These are phyloP conservation scores for Fusarium brachygibbosum DNA, from an alignment of 2,329 filamentous ascomycete species.

Conservation along the genomic window DNA sequence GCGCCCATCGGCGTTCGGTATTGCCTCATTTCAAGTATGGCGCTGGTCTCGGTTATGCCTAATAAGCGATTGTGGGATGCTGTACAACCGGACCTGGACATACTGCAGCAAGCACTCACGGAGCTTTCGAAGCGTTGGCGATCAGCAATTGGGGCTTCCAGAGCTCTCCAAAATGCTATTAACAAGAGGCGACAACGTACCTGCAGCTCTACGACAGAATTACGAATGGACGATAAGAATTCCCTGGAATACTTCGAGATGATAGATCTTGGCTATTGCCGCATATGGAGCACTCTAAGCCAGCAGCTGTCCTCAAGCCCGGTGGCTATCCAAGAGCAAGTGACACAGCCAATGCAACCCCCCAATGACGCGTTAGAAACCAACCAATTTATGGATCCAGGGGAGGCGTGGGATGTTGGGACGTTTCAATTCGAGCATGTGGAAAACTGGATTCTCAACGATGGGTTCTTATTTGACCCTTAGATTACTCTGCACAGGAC, in stretches of 20 bases:
- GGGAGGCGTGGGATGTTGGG: neutral
- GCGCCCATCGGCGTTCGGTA: constrained; percentile 1
- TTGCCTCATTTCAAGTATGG: constrained; percentile 6
- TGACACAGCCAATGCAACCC: neutral
- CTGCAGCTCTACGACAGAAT: neutral
- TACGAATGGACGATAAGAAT: neutral
- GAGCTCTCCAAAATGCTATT: constrained; percentile 1
- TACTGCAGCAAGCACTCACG: neutral
- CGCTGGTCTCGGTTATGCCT: neutral
- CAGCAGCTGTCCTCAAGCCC: neutral
- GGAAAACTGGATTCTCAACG: constrained; percentile 5
- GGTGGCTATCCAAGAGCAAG: neutral
- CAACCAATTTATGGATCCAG: neutral
- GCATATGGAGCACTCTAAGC: neutral
- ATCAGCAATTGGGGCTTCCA: neutral
- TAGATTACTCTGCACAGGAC: neutral
- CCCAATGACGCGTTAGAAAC: neutral
- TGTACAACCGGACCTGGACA: neutral
- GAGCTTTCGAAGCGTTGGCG: constrained; percentile 2
- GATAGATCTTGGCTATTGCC: constrained; percentile 1
- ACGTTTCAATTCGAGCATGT: constrained; percentile 3
- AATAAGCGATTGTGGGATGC: constrained; percentile 1
- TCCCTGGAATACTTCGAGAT: constrained; percentile 6
- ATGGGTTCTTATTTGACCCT: neutral
- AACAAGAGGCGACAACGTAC: constrained; percentile 1